Evolutionary conservation across 192 early-diverging fungal genomes (phyloP).

Genomic region (Dispira simplex): DNA sequence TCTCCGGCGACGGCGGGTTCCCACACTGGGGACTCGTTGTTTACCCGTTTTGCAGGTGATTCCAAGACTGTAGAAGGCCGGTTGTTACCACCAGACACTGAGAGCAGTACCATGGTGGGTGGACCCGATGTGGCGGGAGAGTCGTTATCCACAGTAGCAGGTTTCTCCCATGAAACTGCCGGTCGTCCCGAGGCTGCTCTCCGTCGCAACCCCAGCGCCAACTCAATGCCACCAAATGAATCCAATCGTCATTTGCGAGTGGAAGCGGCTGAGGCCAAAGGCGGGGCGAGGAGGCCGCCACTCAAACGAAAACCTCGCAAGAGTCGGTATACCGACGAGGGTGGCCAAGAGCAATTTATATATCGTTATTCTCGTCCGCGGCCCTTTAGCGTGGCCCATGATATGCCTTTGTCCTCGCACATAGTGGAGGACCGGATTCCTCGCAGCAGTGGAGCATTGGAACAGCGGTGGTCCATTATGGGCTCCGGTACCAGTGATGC

Average conservation of each 20-base stretch:
- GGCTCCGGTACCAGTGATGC: background rate
- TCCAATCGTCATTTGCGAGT: constrained; percentile 3
- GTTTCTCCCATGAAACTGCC: background rate
- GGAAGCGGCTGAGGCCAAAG: background rate
- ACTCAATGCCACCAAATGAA: background rate
- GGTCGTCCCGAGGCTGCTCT: background rate
- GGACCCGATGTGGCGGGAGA: too few species aligned
- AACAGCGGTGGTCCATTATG: constrained; percentile 6
- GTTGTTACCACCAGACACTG: too few species aligned
- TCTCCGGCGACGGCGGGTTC: background rate
- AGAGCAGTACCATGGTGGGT: too few species aligned
- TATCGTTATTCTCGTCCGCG: constrained; percentile 31
- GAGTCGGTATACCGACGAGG: constrained; percentile 17
- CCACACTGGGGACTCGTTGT: background rate
- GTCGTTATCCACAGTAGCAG: too few species aligned
- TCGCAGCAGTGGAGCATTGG: background rate
- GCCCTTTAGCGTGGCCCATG: constrained; percentile 11
- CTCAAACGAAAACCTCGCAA: background rate
- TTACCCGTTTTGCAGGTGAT: background rate
- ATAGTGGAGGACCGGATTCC: background rate
- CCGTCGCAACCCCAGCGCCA: constrained; percentile 4
- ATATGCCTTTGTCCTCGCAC: background rate
- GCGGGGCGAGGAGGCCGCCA: background rate
- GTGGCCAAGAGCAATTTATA: constrained; percentile 25
- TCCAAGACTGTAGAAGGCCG: background rate